These are phyloP conservation scores for Hypholoma sublateritium DNA, from an alignment of 768 basidiomycete species.

Conservation along the genomic window DNA sequence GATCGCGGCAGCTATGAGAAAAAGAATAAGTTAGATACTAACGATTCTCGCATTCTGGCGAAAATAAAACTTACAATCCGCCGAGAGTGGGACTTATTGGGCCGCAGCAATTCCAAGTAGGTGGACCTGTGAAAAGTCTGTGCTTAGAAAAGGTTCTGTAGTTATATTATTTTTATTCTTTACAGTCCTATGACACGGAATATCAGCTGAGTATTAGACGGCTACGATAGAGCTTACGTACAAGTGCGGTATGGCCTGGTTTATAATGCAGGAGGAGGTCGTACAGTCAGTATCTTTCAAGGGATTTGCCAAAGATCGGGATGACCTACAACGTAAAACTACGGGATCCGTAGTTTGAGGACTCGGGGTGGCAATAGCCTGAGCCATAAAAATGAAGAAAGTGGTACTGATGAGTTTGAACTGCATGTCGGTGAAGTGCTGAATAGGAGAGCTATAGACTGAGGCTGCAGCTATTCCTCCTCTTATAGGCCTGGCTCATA, in stretches of 20 bases:
- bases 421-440: conserved; percentile 12
- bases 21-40: background rate
- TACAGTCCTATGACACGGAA: conserved; percentile 12
- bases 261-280: background rate
- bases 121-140: conserved; percentile 6
- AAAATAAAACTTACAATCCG: conserved; percentile 13
- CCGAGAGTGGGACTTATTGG: conserved; percentile 14
- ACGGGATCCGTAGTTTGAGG: conserved; percentile 14
- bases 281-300: background rate
- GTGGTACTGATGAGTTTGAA: conserved; percentile 15
- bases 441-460: background rate
- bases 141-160: background rate
- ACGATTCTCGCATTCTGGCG: background rate
- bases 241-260: conserved; percentile 12
- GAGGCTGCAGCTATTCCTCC: background rate
- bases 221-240: background rate
- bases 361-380: conserved; percentile 13
- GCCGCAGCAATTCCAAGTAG: conserved; percentile 19
- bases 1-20: conserved; percentile 16
- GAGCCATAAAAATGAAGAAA: conserved; percentile 14
- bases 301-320: background rate
- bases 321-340: conserved; percentile 17
- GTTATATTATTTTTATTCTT: background rate
- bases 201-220: background rate
- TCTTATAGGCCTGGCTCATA: background rate